Evolutionary conservation across 2,329 filamentous ascomycete genomes (phyloP).

Genomic region (Hypoxylon sp.): DNA sequence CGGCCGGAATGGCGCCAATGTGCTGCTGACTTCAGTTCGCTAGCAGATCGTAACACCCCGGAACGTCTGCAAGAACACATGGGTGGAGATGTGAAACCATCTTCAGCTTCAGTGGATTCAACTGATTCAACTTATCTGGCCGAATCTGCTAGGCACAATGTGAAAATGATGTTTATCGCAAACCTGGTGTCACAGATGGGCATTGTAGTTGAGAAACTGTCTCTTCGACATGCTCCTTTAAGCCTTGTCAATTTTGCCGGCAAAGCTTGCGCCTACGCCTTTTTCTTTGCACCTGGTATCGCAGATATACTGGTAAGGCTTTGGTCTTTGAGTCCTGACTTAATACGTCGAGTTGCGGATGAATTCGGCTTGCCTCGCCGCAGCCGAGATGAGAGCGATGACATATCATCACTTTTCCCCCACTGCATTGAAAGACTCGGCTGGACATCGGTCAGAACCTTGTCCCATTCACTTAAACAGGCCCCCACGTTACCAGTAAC

Average conservation of each 20-base stretch:
- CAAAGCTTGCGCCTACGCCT: conserved; percentile 91
- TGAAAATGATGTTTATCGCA: conserved; percentile 85
- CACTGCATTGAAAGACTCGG: conserved; percentile 68
- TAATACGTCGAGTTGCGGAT: conserved; percentile 77
- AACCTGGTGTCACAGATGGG: conserved; percentile 86
- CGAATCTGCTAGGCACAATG: conserved; percentile 85
- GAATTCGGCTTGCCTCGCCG: conserved; percentile 74
- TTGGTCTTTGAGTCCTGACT: conserved; percentile 78
- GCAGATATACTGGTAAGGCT: conserved; percentile 85
- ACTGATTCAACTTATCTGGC: conserved; percentile 60
- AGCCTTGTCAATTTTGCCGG: conserved; percentile 87
- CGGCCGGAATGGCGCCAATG: conserved; percentile 86
- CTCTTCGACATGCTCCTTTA: conserved; percentile 73
- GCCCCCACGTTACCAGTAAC: conserved; percentile 74
- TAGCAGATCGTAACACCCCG: conserved; percentile 65
- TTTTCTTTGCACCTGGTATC: conserved; percentile 90
- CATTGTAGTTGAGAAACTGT: conserved; percentile 91
- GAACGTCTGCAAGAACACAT: conserved; percentile 61
- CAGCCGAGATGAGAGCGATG: conserved; percentile 68
- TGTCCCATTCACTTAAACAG: conserved; percentile 71
- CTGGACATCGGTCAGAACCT: conserved; percentile 64
- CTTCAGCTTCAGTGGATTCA: conserved; percentile 75
- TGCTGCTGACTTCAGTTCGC: conserved; percentile 73
- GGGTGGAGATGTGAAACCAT: conserved; percentile 65
- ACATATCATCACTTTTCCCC: conserved; percentile 77